Base-by-base conservation (phyloP, 192 early-diverging fungal genomes). In the Chytriomyces hyalinus region DNA sequence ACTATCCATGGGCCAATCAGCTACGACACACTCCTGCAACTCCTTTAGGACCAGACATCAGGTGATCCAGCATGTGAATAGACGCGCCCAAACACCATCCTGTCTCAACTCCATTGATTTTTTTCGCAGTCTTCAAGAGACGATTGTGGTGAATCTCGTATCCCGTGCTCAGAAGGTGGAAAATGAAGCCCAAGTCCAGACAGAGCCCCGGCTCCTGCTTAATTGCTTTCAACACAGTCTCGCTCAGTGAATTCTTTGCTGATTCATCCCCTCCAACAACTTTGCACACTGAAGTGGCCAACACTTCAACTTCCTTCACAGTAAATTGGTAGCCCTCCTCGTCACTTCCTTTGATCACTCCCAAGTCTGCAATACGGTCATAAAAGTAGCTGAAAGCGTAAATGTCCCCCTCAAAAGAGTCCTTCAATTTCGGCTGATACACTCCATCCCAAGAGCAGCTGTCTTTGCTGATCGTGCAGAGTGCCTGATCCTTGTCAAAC, bases 371-470 rank as follows among this genome's bases (percentile, higher is more conserved):
- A 24, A 73, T 80, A 51, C 92, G 88, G 79, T 99, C 97, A 85
- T 94, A 99, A 79, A 99, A 97, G 89, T 92, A 99, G 24, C 94
- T 96, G 84, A 99, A 98, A 10, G 94, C 92, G 81, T 96, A 97
- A 36, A 99, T 90, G 49, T 95, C 95, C 44, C 91, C 85, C 17
- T 83, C 80, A 82, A 96, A 96, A 2, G 90, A 88, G 61, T 86
- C 78, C 13, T 77, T 68, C 6, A 98, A 82, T 6, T 87, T 85
- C 6, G 97, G 97, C 80, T 96, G 94, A 82, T 97, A 96, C 4
- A 97, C 88, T 50, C 97, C 96, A 69, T 94, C 84, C 81, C 97
- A 99, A 9, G 94, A 91, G 85, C 97, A 99, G 8, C 94, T 93
- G 36, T 81, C 59, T 6, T 36, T n/a, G 9, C 7, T 26, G 20